Evolutionary conservation across 139 green algal species (phyloP), one percentile per base, ranked within the genome.

Genomic region (Astrephomene gubernaculifera): DNA sequence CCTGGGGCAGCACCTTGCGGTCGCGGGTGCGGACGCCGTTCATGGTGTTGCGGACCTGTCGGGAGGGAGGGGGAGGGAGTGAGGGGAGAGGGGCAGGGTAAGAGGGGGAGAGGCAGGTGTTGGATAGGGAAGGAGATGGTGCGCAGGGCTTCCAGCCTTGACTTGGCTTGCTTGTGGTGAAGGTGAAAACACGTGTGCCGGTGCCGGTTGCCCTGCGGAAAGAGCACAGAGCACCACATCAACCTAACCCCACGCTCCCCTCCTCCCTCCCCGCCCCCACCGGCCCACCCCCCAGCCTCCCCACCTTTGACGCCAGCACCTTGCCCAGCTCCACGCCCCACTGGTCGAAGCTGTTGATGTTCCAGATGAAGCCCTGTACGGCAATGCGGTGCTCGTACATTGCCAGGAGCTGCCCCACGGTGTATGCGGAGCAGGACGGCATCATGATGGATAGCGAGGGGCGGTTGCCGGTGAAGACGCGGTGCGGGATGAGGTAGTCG

Each of bases 291-390:
- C n/a, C 83, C 53, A 83, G 88, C n/a, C 67, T 24, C 44, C 71
- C 45, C 81, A 79, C 81, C 69, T 86, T 86, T 52, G 44, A 70
- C 36, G 95, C 96, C 75, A 98, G 94, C 87, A 98, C 96, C 93
- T 99, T 99, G 88, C 97, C 97, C 81, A 99, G 95, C 90, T 99
- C 97, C 82, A 99, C 97, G 41, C 97, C 97, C 97, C 97, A 99
- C 93, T 99, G 97, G 93, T 99, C 97, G 87, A 99, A 99, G 4
- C 89, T 96, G 95, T 99, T 99, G 86, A 99, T 95, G 84, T 96
- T 96, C 97, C 97, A 99, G 35, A 99, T 89, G 82, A 99, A 99
- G 78, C 98, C 98, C 90, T 96, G 90, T 71, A 92, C 94, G 21
- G 97, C 97, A 29, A 99, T 93, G 29, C 97, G 92, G 94, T 99